Evolutionary conservation across 805 yeast species (phyloP).

Genomic region (Saturnispora sanitii): DNA sequence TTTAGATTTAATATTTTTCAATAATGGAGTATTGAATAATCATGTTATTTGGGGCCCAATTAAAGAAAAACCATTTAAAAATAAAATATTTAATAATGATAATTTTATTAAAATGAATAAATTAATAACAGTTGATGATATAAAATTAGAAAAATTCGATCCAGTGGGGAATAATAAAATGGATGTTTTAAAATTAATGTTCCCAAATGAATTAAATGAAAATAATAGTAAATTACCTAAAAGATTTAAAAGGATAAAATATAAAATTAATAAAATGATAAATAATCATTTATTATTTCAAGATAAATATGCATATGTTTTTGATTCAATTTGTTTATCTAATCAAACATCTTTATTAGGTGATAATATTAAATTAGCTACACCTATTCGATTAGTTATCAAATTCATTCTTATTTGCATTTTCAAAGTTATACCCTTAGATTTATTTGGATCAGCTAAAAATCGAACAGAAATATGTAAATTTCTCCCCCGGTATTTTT

Average conservation of each 20-base stretch:
- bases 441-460: constrained; percentile 39
- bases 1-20: constrained; percentile 30
- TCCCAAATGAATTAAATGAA: neutral
- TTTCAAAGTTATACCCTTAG: constrained; percentile 40
- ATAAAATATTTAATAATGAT: neutral
- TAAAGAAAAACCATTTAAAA: neutral
- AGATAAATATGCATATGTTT: constrained; percentile 29
- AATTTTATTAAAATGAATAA: constrained; percentile 12
- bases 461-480: constrained; percentile 37
- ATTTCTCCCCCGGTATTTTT: constrained; percentile 30
- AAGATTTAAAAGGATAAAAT: constrained; percentile 18
- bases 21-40: constrained; percentile 22
- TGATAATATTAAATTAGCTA: constrained; percentile 27
- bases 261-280: constrained; percentile 19
- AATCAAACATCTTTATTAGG: constrained; percentile 6
- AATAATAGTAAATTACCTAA: constrained; percentile 16
- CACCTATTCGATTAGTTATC: constrained; percentile 29
- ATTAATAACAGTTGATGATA: constrained; percentile 22
- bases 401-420: constrained; percentile 34
- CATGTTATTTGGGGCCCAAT: constrained; percentile 20
- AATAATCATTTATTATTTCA: constrained; percentile 26
- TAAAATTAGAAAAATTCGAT: constrained; percentile 11
- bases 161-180: constrained; percentile 16
- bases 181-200: constrained; percentile 12
- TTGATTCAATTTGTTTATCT: constrained; percentile 25